A percentile compares a stretch with the other conserved stretches of the same genome.
Conservation (phyloP, 805 yeast genomes). For the Kuraishia floccosa region DNA sequence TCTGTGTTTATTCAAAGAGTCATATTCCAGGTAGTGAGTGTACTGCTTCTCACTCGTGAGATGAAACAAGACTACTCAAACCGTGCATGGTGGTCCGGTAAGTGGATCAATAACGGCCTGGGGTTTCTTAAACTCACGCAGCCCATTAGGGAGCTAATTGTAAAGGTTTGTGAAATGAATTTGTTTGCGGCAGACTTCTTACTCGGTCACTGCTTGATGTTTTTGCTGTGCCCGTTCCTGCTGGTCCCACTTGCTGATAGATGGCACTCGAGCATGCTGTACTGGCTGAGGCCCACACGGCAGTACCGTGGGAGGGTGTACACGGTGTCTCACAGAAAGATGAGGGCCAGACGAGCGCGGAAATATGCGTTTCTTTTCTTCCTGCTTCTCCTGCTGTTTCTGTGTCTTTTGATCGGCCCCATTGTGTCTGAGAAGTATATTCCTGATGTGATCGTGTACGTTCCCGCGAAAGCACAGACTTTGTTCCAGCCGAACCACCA, state of each 20-base stretch:
- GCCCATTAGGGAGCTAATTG: slow-evolving; percentile 32
- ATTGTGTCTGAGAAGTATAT: slow-evolving; percentile 37
- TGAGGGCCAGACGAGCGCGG: slow-evolving; percentile 26
- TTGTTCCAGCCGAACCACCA: slow-evolving; percentile 51
- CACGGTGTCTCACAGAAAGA: slow-evolving; percentile 23
- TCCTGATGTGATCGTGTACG: slow-evolving; percentile 6
- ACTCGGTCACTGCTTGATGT: slow-evolving; percentile 28
- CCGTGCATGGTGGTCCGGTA: slow-evolving; percentile 45
- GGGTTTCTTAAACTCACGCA: slow-evolving; percentile 28
- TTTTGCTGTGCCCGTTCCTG: slow-evolving; percentile 26
- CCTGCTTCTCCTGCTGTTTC: slow-evolving; percentile 18
- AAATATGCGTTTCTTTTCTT: slow-evolving; percentile 37
- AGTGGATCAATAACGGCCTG: slow-evolving; percentile 27
- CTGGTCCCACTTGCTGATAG: slow-evolving; percentile 34
- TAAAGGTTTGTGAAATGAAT: slow-evolving; percentile 32
- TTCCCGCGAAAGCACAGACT: slow-evolving; percentile 16
- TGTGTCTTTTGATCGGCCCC: slow-evolving; percentile 23
- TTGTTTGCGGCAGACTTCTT: slow-evolving; percentile 36
- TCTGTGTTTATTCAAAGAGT: slow-evolving; percentile 24
- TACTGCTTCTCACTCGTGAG: slow-evolving; percentile 28
- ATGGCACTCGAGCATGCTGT: slow-evolving; percentile 35
- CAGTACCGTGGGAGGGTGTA: slow-evolving; percentile 26
- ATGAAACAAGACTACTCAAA: slow-evolving; percentile 26
- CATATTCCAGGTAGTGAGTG: slow-evolving; percentile 19
- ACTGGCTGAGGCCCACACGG: slow-evolving; percentile 33